phyloP scores from a whole-genome alignment of 371 early-diverging fungal genomes.

The Dinochytrium kinnereticum region DNA sequence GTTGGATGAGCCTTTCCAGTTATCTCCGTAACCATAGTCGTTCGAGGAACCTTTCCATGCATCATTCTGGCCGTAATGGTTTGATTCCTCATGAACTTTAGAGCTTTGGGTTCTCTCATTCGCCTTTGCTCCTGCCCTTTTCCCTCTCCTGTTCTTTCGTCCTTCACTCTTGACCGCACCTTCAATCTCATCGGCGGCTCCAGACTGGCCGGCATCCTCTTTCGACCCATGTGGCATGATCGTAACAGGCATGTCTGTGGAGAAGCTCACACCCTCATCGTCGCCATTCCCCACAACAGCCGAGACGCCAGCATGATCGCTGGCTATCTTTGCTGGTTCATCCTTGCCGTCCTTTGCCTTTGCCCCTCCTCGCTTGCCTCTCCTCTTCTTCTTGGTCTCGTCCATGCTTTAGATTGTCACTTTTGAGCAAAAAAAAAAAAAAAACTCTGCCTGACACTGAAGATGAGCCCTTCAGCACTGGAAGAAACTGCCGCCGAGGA shows the following conservation, averaged over 20 bases:
- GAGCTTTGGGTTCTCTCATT: too few species aligned
- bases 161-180: not conserved
- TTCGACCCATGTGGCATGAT: constrained; percentile 10
- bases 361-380: constrained; percentile 43
- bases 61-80: not conserved
- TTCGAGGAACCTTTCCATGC: not conserved
- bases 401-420: constrained; percentile 1
- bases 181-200: not conserved
- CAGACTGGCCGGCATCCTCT: too few species aligned
- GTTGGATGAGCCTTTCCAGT: not conserved
- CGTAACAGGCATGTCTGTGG: not conserved
- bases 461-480: too few species aligned
- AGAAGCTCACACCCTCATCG: not conserved
- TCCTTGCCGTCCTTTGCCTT: constrained; percentile 6
- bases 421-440: not conserved
- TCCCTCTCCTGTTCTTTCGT: not conserved
- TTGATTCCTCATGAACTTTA: not conserved
- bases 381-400: constrained; percentile 22
- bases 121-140: not conserved
- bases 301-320: not conserved
- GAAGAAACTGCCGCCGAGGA: too few species aligned
- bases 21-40: constrained; percentile 1
- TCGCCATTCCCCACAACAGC: not conserved
- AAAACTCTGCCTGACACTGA: too few species aligned
- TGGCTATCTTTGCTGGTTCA: constrained; percentile 5